Conservation (phyloP, 148 eudicot species). For the Pouteria glomerata region DNA sequence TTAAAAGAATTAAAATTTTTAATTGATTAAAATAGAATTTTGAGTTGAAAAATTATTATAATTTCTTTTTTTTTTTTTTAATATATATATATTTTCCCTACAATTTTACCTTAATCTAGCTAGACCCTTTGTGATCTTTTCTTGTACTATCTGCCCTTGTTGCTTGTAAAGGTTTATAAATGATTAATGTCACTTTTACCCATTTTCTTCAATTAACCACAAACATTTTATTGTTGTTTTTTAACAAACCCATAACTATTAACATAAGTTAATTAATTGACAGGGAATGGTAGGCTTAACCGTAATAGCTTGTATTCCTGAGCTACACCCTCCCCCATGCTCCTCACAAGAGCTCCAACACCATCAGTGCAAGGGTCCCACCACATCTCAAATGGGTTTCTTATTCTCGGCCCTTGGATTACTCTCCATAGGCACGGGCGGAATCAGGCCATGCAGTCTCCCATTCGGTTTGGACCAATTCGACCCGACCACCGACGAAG, state of each 20-base stretch:
- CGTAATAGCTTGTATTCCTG: slow-evolving; percentile 43
- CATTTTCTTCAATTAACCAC: neutral
- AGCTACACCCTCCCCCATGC: slow-evolving; percentile 51
- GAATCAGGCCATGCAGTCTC: slow-evolving; percentile 70
- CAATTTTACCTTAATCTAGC: too few relatives aligned
- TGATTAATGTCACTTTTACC: neutral
- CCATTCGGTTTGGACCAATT: slow-evolving; percentile 86
- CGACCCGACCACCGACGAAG: slow-evolving; percentile 60
- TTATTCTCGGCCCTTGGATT: slow-evolving; percentile 41
- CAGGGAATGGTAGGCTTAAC: slow-evolving; percentile 64
- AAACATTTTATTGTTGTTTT: neutral
- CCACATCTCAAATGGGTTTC: slow-evolving; percentile 33
- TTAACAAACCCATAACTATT: too few relatives aligned
- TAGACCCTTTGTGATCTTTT: too few relatives aligned
- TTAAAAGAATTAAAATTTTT: too few relatives aligned
- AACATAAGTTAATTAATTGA: too few relatives aligned
- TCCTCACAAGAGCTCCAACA: slow-evolving; percentile 9
- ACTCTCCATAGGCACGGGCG: slow-evolving; percentile 54
- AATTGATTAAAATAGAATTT: too few relatives aligned
- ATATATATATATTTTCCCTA: too few relatives aligned
- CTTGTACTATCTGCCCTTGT: too few relatives aligned
- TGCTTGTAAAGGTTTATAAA: neutral
- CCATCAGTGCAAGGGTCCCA: slow-evolving; percentile 40
- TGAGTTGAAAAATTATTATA: too few relatives aligned
- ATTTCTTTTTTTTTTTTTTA: too few relatives aligned